A percentile compares a stretch with the other conserved stretches of the same genome.
Evolutionary conservation across 306 rosid species (phyloP).

Genomic region (Vicia faba): DNA sequence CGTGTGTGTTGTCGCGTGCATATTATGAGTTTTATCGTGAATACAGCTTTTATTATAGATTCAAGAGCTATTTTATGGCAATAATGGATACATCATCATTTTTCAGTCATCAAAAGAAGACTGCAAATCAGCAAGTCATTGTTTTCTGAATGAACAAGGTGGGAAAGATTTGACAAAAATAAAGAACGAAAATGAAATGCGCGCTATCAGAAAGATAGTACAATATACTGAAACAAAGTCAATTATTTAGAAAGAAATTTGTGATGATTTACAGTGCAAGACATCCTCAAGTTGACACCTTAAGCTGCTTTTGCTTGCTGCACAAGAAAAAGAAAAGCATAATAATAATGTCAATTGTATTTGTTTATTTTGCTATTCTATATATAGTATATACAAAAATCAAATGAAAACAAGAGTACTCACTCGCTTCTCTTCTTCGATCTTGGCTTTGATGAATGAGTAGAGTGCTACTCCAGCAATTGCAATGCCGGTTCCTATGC

Average conservation of each 20-base stretch:
- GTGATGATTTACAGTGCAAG: constrained; percentile 58
- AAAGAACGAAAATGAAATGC: constrained; percentile 24
- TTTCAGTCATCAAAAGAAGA: constrained; percentile 47
- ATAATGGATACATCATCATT: constrained; percentile 48
- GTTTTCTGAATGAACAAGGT: constrained; percentile 45
- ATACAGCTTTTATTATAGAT: constrained; percentile 22
- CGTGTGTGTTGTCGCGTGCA: not conserved
- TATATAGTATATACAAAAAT: not conserved
- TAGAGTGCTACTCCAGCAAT: constrained; percentile 91
- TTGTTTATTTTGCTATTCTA: not conserved
- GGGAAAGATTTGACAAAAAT: constrained; percentile 29
- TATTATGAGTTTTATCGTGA: not conserved
- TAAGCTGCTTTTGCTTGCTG: constrained; percentile 85
- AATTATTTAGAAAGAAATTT: constrained; percentile 45
- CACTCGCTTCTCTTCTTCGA: constrained; percentile 96
- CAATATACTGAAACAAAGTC: constrained; percentile 43
- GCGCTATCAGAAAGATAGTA: constrained; percentile 39
- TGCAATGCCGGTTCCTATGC: constrained; percentile 84
- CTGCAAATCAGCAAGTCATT: constrained; percentile 58
- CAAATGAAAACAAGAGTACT: constrained; percentile 43
- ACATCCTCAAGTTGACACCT: constrained; percentile 47
- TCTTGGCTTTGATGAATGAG: constrained; percentile 79
- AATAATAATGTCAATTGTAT: constrained; percentile 1
- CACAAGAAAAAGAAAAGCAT: not conserved
- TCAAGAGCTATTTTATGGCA: constrained; percentile 40